These are phyloP conservation scores for Hypoxylon fragiforme DNA, from an alignment of 495 filamentous ascomycete species.

Conservation along the genomic window DNA sequence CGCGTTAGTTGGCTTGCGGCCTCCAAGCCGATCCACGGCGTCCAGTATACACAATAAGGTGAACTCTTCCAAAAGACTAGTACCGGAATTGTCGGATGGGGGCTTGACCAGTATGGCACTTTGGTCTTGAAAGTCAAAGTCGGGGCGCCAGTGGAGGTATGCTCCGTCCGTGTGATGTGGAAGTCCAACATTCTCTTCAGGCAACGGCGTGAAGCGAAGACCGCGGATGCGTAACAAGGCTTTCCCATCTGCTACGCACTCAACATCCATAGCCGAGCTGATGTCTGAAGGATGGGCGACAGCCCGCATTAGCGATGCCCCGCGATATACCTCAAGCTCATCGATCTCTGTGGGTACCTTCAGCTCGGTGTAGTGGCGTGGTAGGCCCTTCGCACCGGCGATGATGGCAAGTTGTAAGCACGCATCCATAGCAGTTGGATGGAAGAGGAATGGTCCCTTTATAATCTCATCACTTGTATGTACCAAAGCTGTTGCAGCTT, in stretches of 20 bases:
- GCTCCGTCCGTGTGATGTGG: slow-evolving; percentile 11
- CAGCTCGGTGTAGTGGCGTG: slow-evolving; percentile 29
- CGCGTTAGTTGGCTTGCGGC: slow-evolving; percentile 7
- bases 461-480: slow-evolving; percentile 5
- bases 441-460: slow-evolving; percentile 33
- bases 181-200: neutral
- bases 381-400: slow-evolving; percentile 32
- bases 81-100: neutral
- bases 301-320: neutral
- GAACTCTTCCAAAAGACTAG: slow-evolving; percentile 18
- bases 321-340: slow-evolving; percentile 30
- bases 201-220: neutral
- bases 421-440: slow-evolving; percentile 47
- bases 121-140: slow-evolving; percentile 34
- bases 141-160: slow-evolving; percentile 33
- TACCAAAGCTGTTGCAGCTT: neutral
- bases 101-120: slow-evolving; percentile 16
- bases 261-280: slow-evolving; percentile 11
- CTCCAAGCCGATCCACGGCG: slow-evolving; percentile 14
- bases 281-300: neutral
- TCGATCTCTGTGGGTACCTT: slow-evolving; percentile 41
- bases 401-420: slow-evolving; percentile 43
- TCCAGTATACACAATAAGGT: slow-evolving; percentile 34
- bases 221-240: neutral
- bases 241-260: slow-evolving; percentile 6